Percentiles rank a stretch among this genome's conserved stretches.
Evolutionary conservation across 345 rosid species (phyloP).

Genomic region (Gossypium stocksii): DNA sequence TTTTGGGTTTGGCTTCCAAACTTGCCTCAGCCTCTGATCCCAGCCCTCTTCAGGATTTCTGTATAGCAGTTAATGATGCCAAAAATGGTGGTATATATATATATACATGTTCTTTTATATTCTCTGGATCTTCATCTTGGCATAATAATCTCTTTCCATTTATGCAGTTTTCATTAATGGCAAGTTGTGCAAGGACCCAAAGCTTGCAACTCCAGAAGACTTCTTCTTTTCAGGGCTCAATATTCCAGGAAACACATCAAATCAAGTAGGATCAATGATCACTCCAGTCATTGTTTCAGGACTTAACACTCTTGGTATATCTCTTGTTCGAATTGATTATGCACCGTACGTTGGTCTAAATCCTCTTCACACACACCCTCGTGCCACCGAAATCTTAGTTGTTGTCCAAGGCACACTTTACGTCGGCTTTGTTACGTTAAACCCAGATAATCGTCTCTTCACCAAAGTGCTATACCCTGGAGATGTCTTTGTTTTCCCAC

Average conservation of each 20-base stretch:
- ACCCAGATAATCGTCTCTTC: background rate
- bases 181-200: background rate
- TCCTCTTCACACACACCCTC: background rate
- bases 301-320: background rate
- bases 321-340: background rate
- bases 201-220: background rate
- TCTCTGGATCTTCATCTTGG: background rate
- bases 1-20: background rate
- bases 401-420: background rate
- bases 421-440: background rate
- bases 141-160: background rate
- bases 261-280: background rate
- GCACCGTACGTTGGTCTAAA: background rate
- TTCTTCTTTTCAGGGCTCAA: background rate
- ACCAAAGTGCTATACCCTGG: background rate
- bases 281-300: background rate
- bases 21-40: background rate
- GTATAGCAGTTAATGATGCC: background rate
- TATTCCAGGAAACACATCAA: background rate
- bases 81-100: background rate
- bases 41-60: background rate
- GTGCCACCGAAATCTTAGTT: background rate
- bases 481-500: background rate
- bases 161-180: background rate
- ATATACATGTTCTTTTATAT: background rate